These are phyloP conservation scores for Persicaria maculosa DNA, from an alignment of 148 eudicot species.

Conservation along the genomic window DNA sequence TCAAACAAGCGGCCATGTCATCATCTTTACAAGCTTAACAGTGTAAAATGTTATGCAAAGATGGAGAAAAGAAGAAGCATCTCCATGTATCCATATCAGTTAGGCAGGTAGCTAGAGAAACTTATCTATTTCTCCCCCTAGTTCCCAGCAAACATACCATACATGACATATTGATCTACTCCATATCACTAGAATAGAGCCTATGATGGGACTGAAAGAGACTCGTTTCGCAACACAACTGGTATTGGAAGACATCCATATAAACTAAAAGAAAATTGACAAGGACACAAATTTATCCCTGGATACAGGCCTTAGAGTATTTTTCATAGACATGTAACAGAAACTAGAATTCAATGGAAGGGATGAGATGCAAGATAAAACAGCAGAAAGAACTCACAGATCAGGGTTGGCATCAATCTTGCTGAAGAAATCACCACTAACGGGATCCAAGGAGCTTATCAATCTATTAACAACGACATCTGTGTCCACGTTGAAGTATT, in stretches of 20 bases:
- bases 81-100: too few species aligned
- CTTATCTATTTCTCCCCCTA: neutral
- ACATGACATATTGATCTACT: neutral
- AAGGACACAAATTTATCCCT: neutral
- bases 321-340: neutral
- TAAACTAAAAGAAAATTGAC: neutral
- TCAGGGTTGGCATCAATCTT: slow-evolving; percentile 96
- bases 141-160: neutral
- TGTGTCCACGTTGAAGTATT: slow-evolving; percentile 91
- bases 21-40: neutral
- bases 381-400: slow-evolving; percentile 52
- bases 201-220: neutral
- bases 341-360: neutral
- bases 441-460: slow-evolving; percentile 71
- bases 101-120: neutral
- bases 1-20: neutral
- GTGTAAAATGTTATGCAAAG: too few species aligned
- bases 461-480: slow-evolving; percentile 77
- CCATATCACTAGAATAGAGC: neutral
- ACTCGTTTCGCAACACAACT: neutral
- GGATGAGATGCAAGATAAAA: neutral
- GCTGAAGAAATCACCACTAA: slow-evolving; percentile 80
- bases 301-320: neutral
- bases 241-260: neutral
- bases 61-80: too few species aligned